Evolutionary conservation across 306 rosid genomes (phyloP).

Genomic region (Elaeagnus macrophylla): DNA sequence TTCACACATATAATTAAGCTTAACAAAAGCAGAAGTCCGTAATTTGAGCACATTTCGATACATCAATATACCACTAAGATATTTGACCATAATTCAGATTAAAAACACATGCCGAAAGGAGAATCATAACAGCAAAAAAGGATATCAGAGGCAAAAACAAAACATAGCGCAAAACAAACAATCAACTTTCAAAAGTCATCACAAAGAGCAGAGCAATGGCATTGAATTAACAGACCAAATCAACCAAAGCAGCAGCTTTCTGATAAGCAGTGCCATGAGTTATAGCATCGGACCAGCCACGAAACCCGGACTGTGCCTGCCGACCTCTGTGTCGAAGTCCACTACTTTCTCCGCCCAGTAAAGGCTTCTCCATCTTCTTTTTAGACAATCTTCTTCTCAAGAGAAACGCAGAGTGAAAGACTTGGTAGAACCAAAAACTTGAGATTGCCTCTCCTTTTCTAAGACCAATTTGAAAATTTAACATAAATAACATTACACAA

Average conservation of each 20-base stretch:
- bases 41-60: too few relatives aligned
- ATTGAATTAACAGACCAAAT: conserved; percentile 50
- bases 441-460: too few relatives aligned
- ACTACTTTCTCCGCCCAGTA: conserved; percentile 56
- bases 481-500: too few relatives aligned
- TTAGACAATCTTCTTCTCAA: conserved; percentile 4
- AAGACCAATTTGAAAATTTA: too few relatives aligned
- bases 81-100: not conserved
- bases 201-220: not conserved
- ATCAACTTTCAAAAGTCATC: not conserved
- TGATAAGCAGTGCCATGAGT: conserved; percentile 53
- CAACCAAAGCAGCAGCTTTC: conserved; percentile 86
- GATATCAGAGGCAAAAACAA: not conserved
- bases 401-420: not conserved
- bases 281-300: conserved; percentile 58
- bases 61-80: not conserved
- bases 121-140: not conserved
- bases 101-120: not conserved
- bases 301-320: conserved; percentile 5
- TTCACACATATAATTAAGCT: too few relatives aligned
- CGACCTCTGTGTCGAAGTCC: conserved; percentile 8
- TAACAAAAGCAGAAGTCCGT: too few relatives aligned
- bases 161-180: not conserved
- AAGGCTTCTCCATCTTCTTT: conserved; percentile 45
- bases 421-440: too few relatives aligned